A percentile compares a stretch with the other conserved stretches of the same genome.
Conservation (phyloP, 2,329 filamentous ascomycete genomes). For the Fusarium sarcochroum region DNA sequence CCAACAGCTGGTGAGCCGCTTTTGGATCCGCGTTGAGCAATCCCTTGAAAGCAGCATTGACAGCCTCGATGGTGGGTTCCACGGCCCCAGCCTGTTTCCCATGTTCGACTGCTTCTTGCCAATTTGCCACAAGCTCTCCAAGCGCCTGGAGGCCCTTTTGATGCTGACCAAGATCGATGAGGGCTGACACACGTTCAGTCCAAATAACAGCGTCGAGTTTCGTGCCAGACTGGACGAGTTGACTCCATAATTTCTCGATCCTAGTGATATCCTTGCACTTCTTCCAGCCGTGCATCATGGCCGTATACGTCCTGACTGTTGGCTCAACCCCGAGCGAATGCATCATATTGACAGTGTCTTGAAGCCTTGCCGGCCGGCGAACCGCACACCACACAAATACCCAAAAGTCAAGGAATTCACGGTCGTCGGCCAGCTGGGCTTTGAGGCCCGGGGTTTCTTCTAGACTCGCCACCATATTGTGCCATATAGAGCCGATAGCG, state of each 20-base stretch:
- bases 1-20: constrained; percentile 67
- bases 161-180: constrained; percentile 69
- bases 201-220: constrained; percentile 76
- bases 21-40: constrained; percentile 67
- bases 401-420: constrained; percentile 58
- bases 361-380: constrained; percentile 47
- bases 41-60: constrained; percentile 79
- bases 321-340: constrained; percentile 66
- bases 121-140: constrained; percentile 74
- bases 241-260: constrained; percentile 76
- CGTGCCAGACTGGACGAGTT: constrained; percentile 69
- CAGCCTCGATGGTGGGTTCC: constrained; percentile 72
- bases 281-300: constrained; percentile 80
- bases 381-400: constrained; percentile 58
- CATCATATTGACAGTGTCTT: constrained; percentile 61
- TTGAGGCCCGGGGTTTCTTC: constrained; percentile 44
- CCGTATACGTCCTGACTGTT: constrained; percentile 76
- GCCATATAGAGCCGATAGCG: constrained; percentile 53
- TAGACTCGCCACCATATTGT: constrained; percentile 49
- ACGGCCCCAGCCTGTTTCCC: constrained; percentile 55
- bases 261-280: constrained; percentile 69
- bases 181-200: constrained; percentile 77
- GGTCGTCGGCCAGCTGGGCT: constrained; percentile 50
- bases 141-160: constrained; percentile 73
- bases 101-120: constrained; percentile 61